Base-by-base conservation (phyloP, 2,329 filamentous ascomycete genomes). In the Colletotrichum sp. region DNA sequence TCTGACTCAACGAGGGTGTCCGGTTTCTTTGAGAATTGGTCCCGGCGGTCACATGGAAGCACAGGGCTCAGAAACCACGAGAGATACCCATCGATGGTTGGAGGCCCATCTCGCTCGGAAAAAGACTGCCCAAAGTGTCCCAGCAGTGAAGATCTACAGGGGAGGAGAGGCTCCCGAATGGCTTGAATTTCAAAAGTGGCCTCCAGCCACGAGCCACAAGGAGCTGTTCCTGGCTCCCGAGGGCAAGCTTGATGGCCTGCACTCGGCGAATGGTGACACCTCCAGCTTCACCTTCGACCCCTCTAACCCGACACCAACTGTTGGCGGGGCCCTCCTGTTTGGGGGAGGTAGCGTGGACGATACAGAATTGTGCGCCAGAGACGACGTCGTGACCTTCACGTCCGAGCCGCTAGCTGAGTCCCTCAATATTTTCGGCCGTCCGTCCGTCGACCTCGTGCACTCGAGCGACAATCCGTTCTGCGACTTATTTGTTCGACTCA, bases 401-500 rank as follows among this genome's bases (percentile, higher is more conserved):
- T 79, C 75, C 6, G 48, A 70, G n/a, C 78, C 78, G 8, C 72
- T 82, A 3, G 63, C 71, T 1, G 57, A 77, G 16, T 64, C 73
- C 34, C 4, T 82, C 4, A 77, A 80, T 26, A 69, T 82, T 12
- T 39, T 77, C 3, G 80, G 80, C 4, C 75, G 71, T 16, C 79
- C 81, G 12, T 66, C 57, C 3, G 60, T 82, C 2, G 71, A 80
- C n/a, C 59, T 82, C 0, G 5, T 66, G 4, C 81, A 82, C 76
- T 79, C 79, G 34, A 81, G 76, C 62, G 75, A 81, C 66, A 75
- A 75, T 55, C 76, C 80, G 1, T 71, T 80, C 65, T 79, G 72
- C 16, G 81, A 81, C 68, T 32, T 82, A 0, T 80, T 80, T 8
- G 75, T 81, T 9, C 78, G 80, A 5, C 71, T 82, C 5, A 79